These are phyloP conservation scores for Haematococcus sp. DNA, from an alignment of 139 green algal genomes.

Conservation along the genomic window DNA sequence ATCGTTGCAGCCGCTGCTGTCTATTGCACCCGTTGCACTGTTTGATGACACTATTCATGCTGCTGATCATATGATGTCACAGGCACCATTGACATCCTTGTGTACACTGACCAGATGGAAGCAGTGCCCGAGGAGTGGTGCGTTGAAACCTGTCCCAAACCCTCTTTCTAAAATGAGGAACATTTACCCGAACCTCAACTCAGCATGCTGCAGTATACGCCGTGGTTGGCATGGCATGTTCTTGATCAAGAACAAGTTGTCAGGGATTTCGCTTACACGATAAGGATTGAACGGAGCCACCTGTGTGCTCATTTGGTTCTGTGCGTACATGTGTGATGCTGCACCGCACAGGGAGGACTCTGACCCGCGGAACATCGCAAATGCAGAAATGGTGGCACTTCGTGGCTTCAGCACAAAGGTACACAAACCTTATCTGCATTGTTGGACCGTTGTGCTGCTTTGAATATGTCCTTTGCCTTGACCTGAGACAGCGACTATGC, in stretches of 20 bases:
- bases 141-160: too few species aligned
- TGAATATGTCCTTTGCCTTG: neutral
- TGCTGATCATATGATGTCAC: constrained; percentile 16
- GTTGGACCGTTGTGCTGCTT: neutral
- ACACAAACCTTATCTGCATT: neutral
- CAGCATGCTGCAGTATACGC: too few species aligned
- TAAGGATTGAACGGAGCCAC: too few species aligned
- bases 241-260: neutral
- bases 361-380: constrained; percentile 78
- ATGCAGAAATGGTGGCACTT: constrained; percentile 77
- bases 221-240: neutral
- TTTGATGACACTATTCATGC: too few species aligned
- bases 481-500: neutral
- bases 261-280: neutral
- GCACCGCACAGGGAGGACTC: constrained; percentile 77
- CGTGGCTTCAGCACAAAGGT: constrained; percentile 92
- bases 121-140: constrained; percentile 83
- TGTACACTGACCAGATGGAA: constrained; percentile 79
- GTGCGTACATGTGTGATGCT: too few species aligned
- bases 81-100: constrained; percentile 93
- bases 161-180: too few species aligned
- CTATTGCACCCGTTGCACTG: too few species aligned
- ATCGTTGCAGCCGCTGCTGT: too few species aligned
- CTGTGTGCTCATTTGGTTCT: too few species aligned
- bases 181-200: too few species aligned